These are phyloP conservation scores for Teratosphaeria destructans DNA, from an alignment of 2,329 filamentous ascomycete genomes.

Conservation along the genomic window DNA sequence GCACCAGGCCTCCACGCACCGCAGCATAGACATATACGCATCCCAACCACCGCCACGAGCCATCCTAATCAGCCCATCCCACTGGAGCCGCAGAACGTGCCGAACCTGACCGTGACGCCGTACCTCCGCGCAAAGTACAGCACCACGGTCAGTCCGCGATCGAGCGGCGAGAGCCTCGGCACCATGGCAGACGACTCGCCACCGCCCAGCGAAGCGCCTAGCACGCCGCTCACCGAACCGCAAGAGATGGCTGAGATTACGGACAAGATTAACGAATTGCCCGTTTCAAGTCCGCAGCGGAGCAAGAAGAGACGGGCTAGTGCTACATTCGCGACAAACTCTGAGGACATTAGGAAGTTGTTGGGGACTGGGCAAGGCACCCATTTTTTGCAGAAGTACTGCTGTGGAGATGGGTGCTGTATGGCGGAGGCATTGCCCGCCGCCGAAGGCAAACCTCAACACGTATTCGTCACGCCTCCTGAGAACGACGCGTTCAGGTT, in stretches of 20 bases:
- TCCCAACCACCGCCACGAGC: constrained; percentile 34
- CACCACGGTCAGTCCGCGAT: constrained; percentile 19
- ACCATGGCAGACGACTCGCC: constrained; percentile 27
- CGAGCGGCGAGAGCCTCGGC: constrained; percentile 21
- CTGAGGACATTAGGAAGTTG: constrained; percentile 48
- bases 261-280: constrained; percentile 31
- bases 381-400: constrained; percentile 51
- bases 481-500: constrained; percentile 78
- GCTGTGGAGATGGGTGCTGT: constrained; percentile 56
- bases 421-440: constrained; percentile 45
- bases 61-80: constrained; percentile 39
- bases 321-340: constrained; percentile 37
- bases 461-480: constrained; percentile 46
- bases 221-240: constrained; percentile 35
- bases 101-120: constrained; percentile 14
- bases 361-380: constrained; percentile 48
- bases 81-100: constrained; percentile 26
- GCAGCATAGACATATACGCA: constrained; percentile 24
- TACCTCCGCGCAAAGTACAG: constrained; percentile 18
- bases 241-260: constrained; percentile 30
- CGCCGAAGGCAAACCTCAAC: constrained; percentile 33
- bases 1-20: constrained; percentile 1
- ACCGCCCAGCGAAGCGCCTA: constrained; percentile 31
- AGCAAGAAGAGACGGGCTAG: constrained; percentile 20
- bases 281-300: constrained; percentile 13